Conservation (phyloP, 129 eudicot genomes). For the Erigeron canadensis region DNA sequence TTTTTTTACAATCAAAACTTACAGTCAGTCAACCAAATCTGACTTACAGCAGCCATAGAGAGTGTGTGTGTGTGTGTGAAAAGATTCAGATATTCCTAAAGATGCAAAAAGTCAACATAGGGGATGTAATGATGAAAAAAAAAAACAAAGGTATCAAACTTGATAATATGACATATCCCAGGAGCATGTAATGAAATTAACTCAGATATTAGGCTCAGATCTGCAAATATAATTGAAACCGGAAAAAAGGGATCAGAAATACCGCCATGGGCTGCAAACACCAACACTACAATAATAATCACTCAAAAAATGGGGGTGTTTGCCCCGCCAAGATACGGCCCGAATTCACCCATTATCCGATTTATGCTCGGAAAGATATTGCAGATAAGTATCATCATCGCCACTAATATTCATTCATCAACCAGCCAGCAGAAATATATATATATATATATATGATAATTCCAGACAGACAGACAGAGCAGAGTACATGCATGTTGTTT, state of each 20-base stretch:
- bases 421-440: background rate
- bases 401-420: background rate
- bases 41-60: too few species aligned
- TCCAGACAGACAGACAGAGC: too few species aligned
- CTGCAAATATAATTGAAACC: background rate
- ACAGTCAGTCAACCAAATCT: too few species aligned
- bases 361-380: slow-evolving; percentile 16
- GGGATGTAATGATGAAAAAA: too few species aligned
- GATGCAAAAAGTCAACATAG: too few species aligned
- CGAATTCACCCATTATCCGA: slow-evolving; percentile 19
- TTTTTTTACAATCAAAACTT: too few species aligned
- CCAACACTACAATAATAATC: background rate
- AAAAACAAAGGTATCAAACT: too few species aligned
- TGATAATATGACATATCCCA: too few species aligned
- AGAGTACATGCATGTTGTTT: background rate
- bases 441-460: background rate
- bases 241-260: background rate
- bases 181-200: too few species aligned
- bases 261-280: slow-evolving; percentile 31
- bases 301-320: background rate
- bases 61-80: too few species aligned
- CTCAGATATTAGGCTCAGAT: too few species aligned
- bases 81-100: too few species aligned
- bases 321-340: slow-evolving; percentile 30
- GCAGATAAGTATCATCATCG: slow-evolving; percentile 18